A percentile compares a stretch with the other conserved stretches of the same genome.
Evolutionary conservation across 1,284 basidiomycete species (phyloP).

Genomic region (Puccinia triticina): DNA sequence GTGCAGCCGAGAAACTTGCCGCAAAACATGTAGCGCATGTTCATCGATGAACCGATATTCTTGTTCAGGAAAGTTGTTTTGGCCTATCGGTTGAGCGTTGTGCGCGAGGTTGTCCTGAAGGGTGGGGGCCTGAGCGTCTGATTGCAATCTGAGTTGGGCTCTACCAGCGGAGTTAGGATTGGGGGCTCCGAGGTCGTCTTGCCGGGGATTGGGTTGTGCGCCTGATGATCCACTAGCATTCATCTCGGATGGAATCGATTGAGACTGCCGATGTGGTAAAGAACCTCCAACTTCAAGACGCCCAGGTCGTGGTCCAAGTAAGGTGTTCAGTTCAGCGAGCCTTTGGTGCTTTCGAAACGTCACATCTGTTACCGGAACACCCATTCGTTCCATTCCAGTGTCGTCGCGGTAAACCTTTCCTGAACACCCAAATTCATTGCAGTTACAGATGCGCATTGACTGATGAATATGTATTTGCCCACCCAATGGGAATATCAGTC

Average conservation of each 20-base stretch:
- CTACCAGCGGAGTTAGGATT: too few relatives aligned
- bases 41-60: background rate
- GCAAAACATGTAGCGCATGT: background rate
- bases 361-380: background rate
- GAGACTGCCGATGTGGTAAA: background rate
- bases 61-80: background rate
- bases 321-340: background rate
- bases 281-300: background rate
- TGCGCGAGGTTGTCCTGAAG: background rate
- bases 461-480: too few relatives aligned
- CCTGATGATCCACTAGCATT: background rate
- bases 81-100: background rate
- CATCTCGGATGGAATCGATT: background rate
- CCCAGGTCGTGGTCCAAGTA: background rate
- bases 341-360: constrained; percentile 4
- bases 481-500: too few relatives aligned
- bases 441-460: background rate
- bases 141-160: background rate
- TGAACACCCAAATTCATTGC: background rate
- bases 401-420: background rate
- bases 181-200: too few relatives aligned
- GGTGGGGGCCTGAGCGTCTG: background rate
- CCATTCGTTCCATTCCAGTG: background rate
- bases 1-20: background rate
- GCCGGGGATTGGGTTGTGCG: too few relatives aligned